Evolutionary conservation across 257 asterid genomes (phyloP).

Genomic region (Solanum appendiculatum): DNA sequence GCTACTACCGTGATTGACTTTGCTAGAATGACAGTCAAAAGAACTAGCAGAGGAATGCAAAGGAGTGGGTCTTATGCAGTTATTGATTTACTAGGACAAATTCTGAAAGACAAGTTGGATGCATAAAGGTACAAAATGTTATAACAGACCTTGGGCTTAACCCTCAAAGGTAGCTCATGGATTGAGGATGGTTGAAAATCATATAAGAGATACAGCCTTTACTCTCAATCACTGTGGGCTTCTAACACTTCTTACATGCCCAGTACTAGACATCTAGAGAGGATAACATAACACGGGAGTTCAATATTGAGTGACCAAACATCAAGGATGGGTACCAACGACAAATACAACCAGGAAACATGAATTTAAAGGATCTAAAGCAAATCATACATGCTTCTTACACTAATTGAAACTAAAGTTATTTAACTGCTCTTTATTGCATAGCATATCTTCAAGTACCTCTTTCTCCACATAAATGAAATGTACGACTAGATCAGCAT

Average conservation of each 20-base stretch:
- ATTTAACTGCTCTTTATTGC: neutral
- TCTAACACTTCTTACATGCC: neutral
- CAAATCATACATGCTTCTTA: neutral
- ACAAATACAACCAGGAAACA: neutral
- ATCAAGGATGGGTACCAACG: neutral
- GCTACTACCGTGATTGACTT: neutral
- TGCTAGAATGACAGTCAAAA: neutral
- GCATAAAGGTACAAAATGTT: neutral
- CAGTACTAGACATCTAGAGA: neutral
- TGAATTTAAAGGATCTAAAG: neutral
- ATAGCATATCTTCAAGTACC: neutral
- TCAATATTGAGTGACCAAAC: neutral
- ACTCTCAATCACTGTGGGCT: neutral
- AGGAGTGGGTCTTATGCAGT: neutral
- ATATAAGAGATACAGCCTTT: neutral
- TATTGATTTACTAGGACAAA: neutral
- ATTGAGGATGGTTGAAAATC: neutral
- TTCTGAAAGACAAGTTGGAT: neutral
- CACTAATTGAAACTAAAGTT: neutral
- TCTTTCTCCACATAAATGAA: neutral
- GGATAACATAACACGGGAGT: neutral
- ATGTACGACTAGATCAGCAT: neutral
- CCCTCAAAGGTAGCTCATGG: neutral
- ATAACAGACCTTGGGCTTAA: neutral
- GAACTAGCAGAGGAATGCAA: neutral